Conservation (phyloP, 1,139 yeast genomes). For the Suhomyces terraborum region DNA sequence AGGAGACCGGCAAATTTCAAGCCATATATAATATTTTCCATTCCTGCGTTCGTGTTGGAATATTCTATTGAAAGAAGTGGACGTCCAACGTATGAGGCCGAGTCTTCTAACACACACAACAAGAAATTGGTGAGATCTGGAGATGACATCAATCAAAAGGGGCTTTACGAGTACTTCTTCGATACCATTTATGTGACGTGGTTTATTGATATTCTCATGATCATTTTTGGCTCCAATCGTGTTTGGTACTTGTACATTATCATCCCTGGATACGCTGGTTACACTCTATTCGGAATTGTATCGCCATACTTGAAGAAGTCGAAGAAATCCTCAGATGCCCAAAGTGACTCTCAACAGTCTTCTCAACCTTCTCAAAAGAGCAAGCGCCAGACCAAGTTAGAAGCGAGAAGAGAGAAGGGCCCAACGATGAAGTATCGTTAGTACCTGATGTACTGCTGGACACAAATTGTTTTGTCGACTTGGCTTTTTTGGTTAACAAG, state of each 20-base stretch:
- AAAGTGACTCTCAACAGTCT: constrained; percentile 15
- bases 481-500: too few relatives aligned
- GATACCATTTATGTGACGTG: constrained; percentile 75
- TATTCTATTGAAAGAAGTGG: constrained; percentile 65
- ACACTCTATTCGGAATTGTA: constrained; percentile 45
- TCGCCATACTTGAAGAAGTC: constrained; percentile 24
- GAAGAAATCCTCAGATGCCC: constrained; percentile 16
- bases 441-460: too few relatives aligned
- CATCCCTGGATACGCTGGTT: constrained; percentile 55
- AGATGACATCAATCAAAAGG: constrained; percentile 63
- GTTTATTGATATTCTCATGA: constrained; percentile 56
- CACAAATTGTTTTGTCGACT: too few relatives aligned
- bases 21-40: constrained; percentile 55
- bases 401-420: constrained; percentile 46
- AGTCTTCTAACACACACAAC: constrained; percentile 34
- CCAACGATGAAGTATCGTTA: constrained; percentile 27
- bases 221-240: constrained; percentile 56
- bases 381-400: constrained; percentile 52
- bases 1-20: constrained; percentile 56
- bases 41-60: constrained; percentile 60
- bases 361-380: constrained; percentile 33
- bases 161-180: constrained; percentile 75
- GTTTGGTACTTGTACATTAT: constrained; percentile 60
- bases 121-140: constrained; percentile 54
- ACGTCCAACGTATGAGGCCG: constrained; percentile 55